These are phyloP conservation scores for Noccaea caerulescens DNA, from an alignment of 345 rosid genomes.

Conservation along the genomic window DNA sequence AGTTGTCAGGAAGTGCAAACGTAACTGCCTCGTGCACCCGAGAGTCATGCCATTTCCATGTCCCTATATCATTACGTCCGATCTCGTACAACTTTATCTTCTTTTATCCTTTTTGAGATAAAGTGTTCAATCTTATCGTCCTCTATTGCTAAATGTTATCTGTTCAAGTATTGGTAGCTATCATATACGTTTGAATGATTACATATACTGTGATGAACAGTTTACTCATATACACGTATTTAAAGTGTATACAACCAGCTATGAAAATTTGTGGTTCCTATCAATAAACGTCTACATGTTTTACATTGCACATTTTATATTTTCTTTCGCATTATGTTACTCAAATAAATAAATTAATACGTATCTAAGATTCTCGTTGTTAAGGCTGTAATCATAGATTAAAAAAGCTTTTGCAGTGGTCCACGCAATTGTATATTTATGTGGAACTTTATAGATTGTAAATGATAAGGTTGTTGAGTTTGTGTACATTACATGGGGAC, in stretches of 20 bases:
- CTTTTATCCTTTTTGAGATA: not conserved
- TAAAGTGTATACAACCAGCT: not conserved
- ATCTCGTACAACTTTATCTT: slow-evolving; percentile 32
- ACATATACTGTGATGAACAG: slow-evolving; percentile 3
- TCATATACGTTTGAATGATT: slow-evolving; percentile 1
- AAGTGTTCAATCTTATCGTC: not conserved
- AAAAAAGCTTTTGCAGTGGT: slow-evolving; percentile 23
- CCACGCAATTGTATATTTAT: slow-evolving; percentile 26
- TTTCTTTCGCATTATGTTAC: slow-evolving; percentile 7
- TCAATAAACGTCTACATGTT: slow-evolving; percentile 22
- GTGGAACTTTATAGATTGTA: slow-evolving; percentile 28
- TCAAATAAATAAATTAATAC: not conserved
- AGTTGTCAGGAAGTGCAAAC: slow-evolving; percentile 41
- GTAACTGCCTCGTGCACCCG: slow-evolving; percentile 39
- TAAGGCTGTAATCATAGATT: slow-evolving; percentile 24
- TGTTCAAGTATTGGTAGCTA: not conserved
- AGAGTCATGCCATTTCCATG: slow-evolving; percentile 33
- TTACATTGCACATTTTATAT: slow-evolving; percentile 8
- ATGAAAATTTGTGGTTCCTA: slow-evolving; percentile 18
- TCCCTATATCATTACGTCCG: slow-evolving; percentile 23
- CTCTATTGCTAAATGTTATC: not conserved
- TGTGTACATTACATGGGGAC: slow-evolving; percentile 39
- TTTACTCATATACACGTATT: not conserved
- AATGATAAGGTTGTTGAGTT: slow-evolving; percentile 41
- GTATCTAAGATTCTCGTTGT: slow-evolving; percentile 26